phyloP scores from a whole-genome alignment of 805 yeast species.

The Yamadazyma tumulicola region DNA sequence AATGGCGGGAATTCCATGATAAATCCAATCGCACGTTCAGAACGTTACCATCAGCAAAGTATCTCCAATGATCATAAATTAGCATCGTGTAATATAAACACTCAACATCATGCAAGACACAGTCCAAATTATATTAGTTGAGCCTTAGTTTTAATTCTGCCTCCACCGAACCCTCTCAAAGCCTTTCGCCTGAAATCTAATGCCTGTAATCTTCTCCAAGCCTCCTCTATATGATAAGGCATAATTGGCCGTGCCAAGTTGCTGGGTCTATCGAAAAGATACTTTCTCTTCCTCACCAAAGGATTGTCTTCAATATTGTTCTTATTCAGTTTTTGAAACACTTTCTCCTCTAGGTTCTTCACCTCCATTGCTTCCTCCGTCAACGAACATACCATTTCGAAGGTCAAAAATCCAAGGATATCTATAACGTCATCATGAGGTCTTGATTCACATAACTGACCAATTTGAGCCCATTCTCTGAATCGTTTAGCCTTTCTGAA shows the following conservation, averaged over 20 bases:
- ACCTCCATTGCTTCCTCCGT: constrained; percentile 89
- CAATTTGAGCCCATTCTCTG: constrained; percentile 92
- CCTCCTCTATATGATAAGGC: constrained; percentile 82
- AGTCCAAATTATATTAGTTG: constrained; percentile 38
- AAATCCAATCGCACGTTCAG: constrained; percentile 10
- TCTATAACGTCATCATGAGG: constrained; percentile 97
- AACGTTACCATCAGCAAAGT: constrained; percentile 4
- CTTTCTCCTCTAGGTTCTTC: constrained; percentile 61
- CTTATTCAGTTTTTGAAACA: constrained; percentile 36
- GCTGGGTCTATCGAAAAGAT: constrained; percentile 84
- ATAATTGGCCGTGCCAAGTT: constrained; percentile 73
- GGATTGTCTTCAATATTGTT: constrained; percentile 6
- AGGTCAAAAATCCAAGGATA: constrained; percentile 89
- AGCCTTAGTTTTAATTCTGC: constrained; percentile 51
- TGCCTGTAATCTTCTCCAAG: constrained; percentile 77
- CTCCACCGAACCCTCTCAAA: constrained; percentile 69
- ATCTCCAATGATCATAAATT: constrained; percentile 1
- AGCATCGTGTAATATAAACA: constrained; percentile 4
- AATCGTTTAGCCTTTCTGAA: constrained; percentile 92
- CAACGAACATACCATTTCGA: constrained; percentile 91
- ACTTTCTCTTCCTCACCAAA: constrained; percentile 35
- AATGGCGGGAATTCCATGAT: constrained; percentile 35
- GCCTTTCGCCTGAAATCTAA: constrained; percentile 57
- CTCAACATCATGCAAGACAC: not conserved
- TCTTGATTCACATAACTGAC: constrained; percentile 78